A percentile compares a stretch with the other conserved stretches of the same genome.
These are phyloP conservation scores for Leccinum obscurum DNA, from an alignment of 768 basidiomycete species.

Conservation along the genomic window DNA sequence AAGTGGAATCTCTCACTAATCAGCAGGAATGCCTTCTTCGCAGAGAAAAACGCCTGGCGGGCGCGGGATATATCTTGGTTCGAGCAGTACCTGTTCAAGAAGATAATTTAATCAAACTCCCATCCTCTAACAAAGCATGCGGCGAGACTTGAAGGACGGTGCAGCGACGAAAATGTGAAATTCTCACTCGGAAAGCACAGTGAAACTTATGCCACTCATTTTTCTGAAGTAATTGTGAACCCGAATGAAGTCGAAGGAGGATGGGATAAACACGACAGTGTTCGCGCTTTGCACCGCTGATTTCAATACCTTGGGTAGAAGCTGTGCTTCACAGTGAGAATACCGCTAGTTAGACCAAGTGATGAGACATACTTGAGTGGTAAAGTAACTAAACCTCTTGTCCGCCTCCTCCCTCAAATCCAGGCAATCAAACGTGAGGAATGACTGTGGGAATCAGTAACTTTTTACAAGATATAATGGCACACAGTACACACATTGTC, in stretches of 20 bases:
- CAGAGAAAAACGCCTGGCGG: constrained; percentile 88
- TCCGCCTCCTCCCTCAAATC: constrained; percentile 80
- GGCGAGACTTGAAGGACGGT: background rate
- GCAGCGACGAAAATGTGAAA: background rate
- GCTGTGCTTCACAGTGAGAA: constrained; percentile 38
- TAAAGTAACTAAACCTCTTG: constrained; percentile 84
- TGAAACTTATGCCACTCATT: constrained; percentile 64
- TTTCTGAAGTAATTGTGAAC: constrained; percentile 86
- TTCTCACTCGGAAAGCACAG: constrained; percentile 86
- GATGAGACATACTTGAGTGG: constrained; percentile 60
- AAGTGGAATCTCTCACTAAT: constrained; percentile 99
- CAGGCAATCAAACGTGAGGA: constrained; percentile 70
- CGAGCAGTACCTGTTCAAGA: constrained; percentile 70
- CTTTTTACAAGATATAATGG: background rate
- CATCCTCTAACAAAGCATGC: background rate
- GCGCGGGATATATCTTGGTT: constrained; percentile 95
- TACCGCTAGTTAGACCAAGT: background rate
- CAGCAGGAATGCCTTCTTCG: constrained; percentile 82
- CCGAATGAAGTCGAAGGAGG: constrained; percentile 95
- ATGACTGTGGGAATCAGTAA: constrained; percentile 47
- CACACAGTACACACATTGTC: constrained; percentile 57
- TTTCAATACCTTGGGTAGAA: constrained; percentile 80
- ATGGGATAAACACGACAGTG: constrained; percentile 87
- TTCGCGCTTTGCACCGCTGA: constrained; percentile 93
- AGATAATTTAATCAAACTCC: background rate